Evolutionary conservation across 768 basidiomycete species (phyloP).

Genomic region (Tylopilus rubrobrunneus): DNA sequence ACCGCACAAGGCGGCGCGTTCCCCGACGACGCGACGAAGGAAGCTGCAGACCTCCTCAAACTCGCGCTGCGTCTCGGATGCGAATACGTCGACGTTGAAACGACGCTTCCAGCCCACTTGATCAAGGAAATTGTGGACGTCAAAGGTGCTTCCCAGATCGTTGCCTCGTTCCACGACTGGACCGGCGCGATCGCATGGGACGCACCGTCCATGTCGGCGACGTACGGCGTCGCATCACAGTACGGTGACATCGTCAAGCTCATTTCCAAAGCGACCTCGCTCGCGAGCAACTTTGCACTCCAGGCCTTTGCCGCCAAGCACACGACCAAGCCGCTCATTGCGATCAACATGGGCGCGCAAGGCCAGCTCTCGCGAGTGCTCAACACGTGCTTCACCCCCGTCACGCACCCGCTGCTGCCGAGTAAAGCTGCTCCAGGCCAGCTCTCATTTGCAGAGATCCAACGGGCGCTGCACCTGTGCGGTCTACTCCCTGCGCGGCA

Average conservation of each 20-base stretch:
- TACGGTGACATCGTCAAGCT: slow-evolving; percentile 92
- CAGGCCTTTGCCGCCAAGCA: slow-evolving; percentile 62
- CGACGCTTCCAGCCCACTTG: slow-evolving; percentile 60
- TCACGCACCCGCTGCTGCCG: slow-evolving; percentile 87
- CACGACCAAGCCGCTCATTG: slow-evolving; percentile 77
- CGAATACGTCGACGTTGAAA: slow-evolving; percentile 93
- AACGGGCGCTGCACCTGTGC: slow-evolving; percentile 72
- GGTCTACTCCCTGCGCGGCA: slow-evolving; percentile 70
- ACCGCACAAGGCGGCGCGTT: slow-evolving; percentile 87
- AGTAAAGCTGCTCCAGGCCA: slow-evolving; percentile 90
- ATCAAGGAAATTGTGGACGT: slow-evolving; percentile 54
- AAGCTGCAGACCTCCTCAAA: slow-evolving; percentile 70
- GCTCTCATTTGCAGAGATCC: slow-evolving; percentile 83
- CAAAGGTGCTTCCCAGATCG: slow-evolving; percentile 74
- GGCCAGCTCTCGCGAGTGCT: slow-evolving; percentile 91
- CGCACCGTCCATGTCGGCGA: slow-evolving; percentile 57
- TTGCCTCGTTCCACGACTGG: slow-evolving; percentile 97
- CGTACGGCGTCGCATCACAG: slow-evolving; percentile 59
- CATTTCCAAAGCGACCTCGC: slow-evolving; percentile 72
- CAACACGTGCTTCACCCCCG: slow-evolving; percentile 81
- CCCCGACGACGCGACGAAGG: slow-evolving; percentile 71
- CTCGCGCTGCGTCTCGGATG: slow-evolving; percentile 80
- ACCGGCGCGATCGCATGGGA: slow-evolving; percentile 83
- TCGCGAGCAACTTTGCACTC: slow-evolving; percentile 79
- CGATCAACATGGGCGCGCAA: slow-evolving; percentile 87